Base-by-base conservation (phyloP, 495 filamentous ascomycete genomes). In the Podospora fimiseda region DNA sequence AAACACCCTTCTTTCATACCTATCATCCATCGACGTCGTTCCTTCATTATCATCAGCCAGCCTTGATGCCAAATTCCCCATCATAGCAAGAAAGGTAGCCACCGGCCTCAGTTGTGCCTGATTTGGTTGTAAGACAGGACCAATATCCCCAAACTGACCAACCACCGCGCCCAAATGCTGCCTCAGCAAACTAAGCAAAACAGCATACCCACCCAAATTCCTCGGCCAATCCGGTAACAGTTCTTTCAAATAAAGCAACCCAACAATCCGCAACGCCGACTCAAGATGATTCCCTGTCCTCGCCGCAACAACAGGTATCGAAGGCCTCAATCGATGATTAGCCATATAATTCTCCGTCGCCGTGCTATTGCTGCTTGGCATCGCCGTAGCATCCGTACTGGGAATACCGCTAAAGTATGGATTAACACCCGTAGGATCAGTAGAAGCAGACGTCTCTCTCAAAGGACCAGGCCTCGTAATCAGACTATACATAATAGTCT, bases 181-280 rank as follows among this genome's bases (percentile, higher is more conserved):
- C 8, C 40, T 30, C 5, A 67, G 52, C 8, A 67, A 48, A 1
- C 15, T 19, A 15, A 67, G 50, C 9, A 67, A 48, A 6, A 64
- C 56, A 19, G 52, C 51, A 48, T 63, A 67, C 15, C 62, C 65
- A 38, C 62, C 62, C 0, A 68, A 9, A 23, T 65, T 63, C 9
- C 57, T 51, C 21, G 64, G 64, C 43, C 50, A 62, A 22, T 64
- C 61, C 1, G 64, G 59, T 1, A 67, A 46, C 9, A 64, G 53
- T 24, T 64, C 61, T 24, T 64, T 67, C 5, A 62, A 39, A 27
- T 51, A 60, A 3, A 68, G 55, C 16, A 68, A 49, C 11, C 45
- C 54, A 6, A 52, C 48, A 11, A 68, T 55, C 2, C 65, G 51
- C 39, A 68, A 49, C 19, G 65, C 56, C 9, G 56, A 52, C 21